phyloP scores from a whole-genome alignment of 495 filamentous ascomycete genomes.

The Chlorociboria aeruginascens region DNA sequence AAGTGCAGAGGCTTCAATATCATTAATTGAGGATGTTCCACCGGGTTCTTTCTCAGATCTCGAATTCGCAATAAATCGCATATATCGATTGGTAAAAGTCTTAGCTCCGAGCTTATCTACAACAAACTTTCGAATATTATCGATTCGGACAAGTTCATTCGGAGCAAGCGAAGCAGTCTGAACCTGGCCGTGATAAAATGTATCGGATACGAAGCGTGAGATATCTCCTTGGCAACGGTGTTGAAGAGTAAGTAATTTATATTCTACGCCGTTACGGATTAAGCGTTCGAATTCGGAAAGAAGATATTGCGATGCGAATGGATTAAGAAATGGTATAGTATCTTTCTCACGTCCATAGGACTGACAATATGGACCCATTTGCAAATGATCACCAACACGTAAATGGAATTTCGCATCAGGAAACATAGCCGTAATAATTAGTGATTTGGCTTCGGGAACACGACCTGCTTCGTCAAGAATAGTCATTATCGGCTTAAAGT shows the following conservation, averaged over 20 bases:
- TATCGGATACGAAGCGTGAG: background rate
- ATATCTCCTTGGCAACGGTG: background rate
- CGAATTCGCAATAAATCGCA: background rate
- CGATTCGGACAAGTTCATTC: background rate
- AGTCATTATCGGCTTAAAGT: background rate
- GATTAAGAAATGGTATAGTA: background rate
- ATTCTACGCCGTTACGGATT: background rate
- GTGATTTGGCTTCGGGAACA: background rate
- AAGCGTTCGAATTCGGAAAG: background rate
- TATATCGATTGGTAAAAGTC: background rate
- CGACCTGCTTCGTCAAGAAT: background rate
- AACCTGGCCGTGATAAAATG: background rate
- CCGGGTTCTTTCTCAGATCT: background rate
- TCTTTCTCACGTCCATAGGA: background rate
- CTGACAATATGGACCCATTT: background rate
- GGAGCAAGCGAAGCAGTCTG: background rate
- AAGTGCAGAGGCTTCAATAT: background rate
- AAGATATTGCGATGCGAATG: background rate
- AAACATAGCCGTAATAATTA: background rate
- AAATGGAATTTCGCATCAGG: too few species aligned
- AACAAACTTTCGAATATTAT: background rate
- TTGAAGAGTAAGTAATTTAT: background rate
- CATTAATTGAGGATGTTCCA: background rate
- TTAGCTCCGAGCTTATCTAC: background rate
- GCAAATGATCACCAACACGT: background rate